Conservation (phyloP, 176 grass and related monocot species). For the Raddia distichophylla region DNA sequence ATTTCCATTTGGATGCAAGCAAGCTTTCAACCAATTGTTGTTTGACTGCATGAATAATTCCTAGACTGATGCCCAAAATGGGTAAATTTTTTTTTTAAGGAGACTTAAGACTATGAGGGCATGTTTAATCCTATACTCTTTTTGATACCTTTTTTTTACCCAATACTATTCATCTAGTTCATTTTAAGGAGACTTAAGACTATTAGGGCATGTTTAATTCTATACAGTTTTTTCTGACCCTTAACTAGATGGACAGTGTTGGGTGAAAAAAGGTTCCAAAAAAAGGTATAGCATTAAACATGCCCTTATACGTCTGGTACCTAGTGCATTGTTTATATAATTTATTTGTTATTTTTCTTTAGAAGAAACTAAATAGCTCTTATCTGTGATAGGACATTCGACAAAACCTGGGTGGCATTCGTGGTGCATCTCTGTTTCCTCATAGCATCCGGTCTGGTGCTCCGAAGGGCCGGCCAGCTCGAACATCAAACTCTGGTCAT, state of each 20-base stretch:
- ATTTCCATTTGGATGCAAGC: neutral
- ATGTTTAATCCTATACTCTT: no score
- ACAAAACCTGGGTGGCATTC: slow-evolving; percentile 84
- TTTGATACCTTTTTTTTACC: no score
- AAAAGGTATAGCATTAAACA: no score
- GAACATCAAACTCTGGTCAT: slow-evolving; percentile 57
- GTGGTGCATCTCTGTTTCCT: slow-evolving; percentile 77
- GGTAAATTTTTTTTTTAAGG: neutral
- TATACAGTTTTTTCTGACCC: no score
- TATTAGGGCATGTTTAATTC: no score
- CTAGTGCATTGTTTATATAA: slow-evolving; percentile 12
- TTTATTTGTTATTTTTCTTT: neutral
- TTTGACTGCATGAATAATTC: slow-evolving; percentile 16
- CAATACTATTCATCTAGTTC: no score
- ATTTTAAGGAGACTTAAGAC: no score
- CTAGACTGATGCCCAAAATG: neutral
- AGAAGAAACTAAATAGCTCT: slow-evolving; percentile 22
- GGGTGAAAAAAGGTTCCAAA: no score
- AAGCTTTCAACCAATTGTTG: neutral
- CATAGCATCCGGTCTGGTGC: slow-evolving; percentile 81
- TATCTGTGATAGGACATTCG: slow-evolving; percentile 76
- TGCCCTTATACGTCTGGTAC: neutral
- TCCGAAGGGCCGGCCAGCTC: slow-evolving; percentile 55
- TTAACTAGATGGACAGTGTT: no score
- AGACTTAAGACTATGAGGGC: neutral